These are phyloP conservation scores for Helichrysum umbraculigerum DNA, from an alignment of 129 eudicot genomes.

Conservation along the genomic window DNA sequence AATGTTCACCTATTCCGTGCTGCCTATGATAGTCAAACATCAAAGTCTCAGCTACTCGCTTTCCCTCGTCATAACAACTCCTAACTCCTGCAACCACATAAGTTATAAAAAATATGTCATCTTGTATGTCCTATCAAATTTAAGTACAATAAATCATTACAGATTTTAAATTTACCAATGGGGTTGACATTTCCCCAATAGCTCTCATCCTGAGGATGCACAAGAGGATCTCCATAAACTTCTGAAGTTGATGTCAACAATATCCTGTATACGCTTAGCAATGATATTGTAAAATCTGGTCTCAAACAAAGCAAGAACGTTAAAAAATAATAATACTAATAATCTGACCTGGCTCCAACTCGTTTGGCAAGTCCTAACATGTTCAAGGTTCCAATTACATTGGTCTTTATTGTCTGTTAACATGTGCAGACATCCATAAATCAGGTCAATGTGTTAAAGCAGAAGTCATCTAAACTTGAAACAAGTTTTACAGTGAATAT, in stretches of 20 bases:
- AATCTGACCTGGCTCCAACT: conserved; percentile 78
- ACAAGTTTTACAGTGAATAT: conserved; percentile 3
- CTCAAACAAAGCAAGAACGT: background rate
- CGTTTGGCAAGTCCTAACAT: conserved; percentile 94
- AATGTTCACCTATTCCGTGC: conserved; percentile 64
- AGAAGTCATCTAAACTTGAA: background rate
- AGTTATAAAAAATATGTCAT: background rate
- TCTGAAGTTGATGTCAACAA: conserved; percentile 88
- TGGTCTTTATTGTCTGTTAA: conserved; percentile 84
- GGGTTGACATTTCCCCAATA: conserved; percentile 98
- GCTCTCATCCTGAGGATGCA: conserved; percentile 84
- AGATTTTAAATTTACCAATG: conserved; percentile 45
- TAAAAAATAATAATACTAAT: background rate
- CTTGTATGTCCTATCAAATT: background rate
- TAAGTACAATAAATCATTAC: background rate
- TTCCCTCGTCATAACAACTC: conserved; percentile 92
- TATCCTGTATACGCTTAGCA: conserved; percentile 46
- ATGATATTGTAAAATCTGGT: background rate
- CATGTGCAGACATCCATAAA: background rate
- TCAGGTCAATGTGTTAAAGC: background rate
- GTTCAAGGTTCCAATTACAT: conserved; percentile 86
- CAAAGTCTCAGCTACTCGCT: conserved; percentile 90
- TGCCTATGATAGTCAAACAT: conserved; percentile 91
- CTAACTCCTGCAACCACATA: conserved; percentile 61
- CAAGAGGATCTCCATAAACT: conserved; percentile 93